phyloP scores from a whole-genome alignment of 179 eudicot species.

The Corrigiola litoralis region DNA sequence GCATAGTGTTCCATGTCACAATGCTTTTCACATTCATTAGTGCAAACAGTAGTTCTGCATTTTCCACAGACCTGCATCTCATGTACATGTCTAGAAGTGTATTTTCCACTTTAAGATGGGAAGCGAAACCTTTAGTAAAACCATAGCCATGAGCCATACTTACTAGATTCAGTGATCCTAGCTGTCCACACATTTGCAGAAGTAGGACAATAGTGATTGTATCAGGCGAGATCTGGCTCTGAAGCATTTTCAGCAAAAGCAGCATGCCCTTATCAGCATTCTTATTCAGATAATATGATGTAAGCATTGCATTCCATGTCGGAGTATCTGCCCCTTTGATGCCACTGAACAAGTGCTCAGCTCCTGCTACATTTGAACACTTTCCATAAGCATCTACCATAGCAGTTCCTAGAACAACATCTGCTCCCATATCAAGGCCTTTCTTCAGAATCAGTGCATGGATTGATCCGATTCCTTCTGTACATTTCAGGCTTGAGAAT shows the following conservation, averaged over 20 bases:
- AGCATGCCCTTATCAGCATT: slow-evolving; percentile 25
- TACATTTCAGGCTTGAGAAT: slow-evolving; percentile 25
- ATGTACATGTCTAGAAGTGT: slow-evolving; percentile 41
- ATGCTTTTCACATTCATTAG: slow-evolving; percentile 22
- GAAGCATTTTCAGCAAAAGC: slow-evolving; percentile 27
- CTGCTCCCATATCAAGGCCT: slow-evolving; percentile 28
- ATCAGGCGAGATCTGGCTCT: slow-evolving; percentile 19
- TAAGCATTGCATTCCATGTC: slow-evolving; percentile 39
- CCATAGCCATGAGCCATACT: slow-evolving; percentile 33
- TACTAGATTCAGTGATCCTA: slow-evolving; percentile 25
- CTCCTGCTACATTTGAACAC: slow-evolving; percentile 25
- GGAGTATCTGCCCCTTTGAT: slow-evolving; percentile 24
- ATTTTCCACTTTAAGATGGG: slow-evolving; percentile 27
- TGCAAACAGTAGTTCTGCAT: slow-evolving; percentile 20
- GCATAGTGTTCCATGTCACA: slow-evolving; percentile 36
- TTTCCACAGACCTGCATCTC: slow-evolving; percentile 24
- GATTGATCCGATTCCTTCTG: slow-evolving; percentile 19
- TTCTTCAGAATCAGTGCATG: slow-evolving; percentile 34
- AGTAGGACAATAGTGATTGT: slow-evolving; percentile 28
- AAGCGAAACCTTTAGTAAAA: slow-evolving; percentile 23
- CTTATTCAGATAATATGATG: slow-evolving; percentile 19
- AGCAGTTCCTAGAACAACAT: slow-evolving; percentile 34
- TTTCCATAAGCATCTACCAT: slow-evolving; percentile 46
- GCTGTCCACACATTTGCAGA: slow-evolving; percentile 30
- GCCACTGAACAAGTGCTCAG: slow-evolving; percentile 27